These are phyloP conservation scores for Leccinellum rugosiceps DNA, from an alignment of 768 basidiomycete genomes.

Conservation along the genomic window DNA sequence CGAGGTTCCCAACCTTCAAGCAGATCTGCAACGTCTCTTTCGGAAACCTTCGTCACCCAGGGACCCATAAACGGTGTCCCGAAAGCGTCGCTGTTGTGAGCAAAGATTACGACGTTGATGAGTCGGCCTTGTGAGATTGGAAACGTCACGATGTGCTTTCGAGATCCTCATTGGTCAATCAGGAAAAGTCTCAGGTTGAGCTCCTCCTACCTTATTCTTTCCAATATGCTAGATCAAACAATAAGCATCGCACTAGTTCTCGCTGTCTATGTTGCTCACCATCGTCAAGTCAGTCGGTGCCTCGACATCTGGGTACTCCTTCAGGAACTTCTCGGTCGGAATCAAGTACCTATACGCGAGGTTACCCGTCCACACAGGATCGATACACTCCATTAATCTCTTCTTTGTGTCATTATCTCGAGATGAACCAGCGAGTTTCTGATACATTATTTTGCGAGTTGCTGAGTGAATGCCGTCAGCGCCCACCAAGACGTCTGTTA, in stretches of 20 bases:
- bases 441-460: constrained; percentile 28
- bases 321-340: constrained; percentile 24
- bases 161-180: background rate
- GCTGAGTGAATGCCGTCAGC: constrained; percentile 43
- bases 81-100: constrained; percentile 26
- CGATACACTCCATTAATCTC: constrained; percentile 18
- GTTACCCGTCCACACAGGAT: constrained; percentile 40
- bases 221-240: constrained; percentile 23
- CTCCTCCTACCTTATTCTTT: constrained; percentile 13
- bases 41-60: constrained; percentile 28
- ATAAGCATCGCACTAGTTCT: background rate
- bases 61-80: constrained; percentile 32
- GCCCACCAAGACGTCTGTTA: constrained; percentile 41
- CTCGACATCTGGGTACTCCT: constrained; percentile 33
- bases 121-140: constrained; percentile 37
- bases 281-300: constrained; percentile 26
- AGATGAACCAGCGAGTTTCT: constrained; percentile 8
- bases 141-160: constrained; percentile 39
- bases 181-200: background rate
- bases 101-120: constrained; percentile 35
- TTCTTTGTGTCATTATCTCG: constrained; percentile 5
- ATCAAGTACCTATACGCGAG: constrained; percentile 39
- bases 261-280: background rate
- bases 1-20: constrained; percentile 27
- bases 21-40: constrained; percentile 29